Base-by-base conservation (phyloP, 129 eudicot species). In the Tanacetum coccineum region DNA sequence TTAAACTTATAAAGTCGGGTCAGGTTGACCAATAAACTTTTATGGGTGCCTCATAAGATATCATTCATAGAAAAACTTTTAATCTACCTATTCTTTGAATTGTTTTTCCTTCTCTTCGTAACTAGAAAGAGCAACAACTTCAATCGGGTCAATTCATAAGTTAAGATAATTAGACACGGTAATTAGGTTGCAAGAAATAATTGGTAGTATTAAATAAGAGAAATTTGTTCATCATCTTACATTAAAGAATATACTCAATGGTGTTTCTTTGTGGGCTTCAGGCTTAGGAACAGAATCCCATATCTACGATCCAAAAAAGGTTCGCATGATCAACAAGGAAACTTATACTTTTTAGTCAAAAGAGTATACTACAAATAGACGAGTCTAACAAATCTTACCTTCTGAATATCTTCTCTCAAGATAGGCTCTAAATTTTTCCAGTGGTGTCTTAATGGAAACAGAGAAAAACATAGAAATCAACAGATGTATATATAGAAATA, bases 261-360 rank as follows among this genome's bases (percentile, higher is more conserved):
- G 98, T 45, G 98, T 93, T 47, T 93, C 88, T 71, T 84, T 88
- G 87, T 88, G 95, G 66, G 88, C 98, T 76, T 85, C 88, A 67
- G 97, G 97, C 82, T 87, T 91, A 25, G 97, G 96, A 79, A 91
- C 97, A 58, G 88, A 81, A 73, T 87, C 97, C 97, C 96, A 87
- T 72, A 91, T 91, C 97, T 91, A 54, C 45, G 19, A 17, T 67
- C 73, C 55, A 58, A 20, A 57, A 70, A 59, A 15, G 25, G n/a
- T 60, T 36, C 4, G 2, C 17, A 58, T 19, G 13, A 25, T 21
- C 63, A 13, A 56, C 17, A 20, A 2, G 13, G n/a, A n/a, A n/a
- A n/a, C n/a, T 58, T 54, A 44, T 28, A 14, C 25, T 64, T 18
- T 14, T 2, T 26, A 53, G 50, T 30, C 58, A 74, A 59, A 67